Base-by-base conservation (phyloP, 2,329 filamentous ascomycete genomes). In the Zymoseptoria passerinii region DNA sequence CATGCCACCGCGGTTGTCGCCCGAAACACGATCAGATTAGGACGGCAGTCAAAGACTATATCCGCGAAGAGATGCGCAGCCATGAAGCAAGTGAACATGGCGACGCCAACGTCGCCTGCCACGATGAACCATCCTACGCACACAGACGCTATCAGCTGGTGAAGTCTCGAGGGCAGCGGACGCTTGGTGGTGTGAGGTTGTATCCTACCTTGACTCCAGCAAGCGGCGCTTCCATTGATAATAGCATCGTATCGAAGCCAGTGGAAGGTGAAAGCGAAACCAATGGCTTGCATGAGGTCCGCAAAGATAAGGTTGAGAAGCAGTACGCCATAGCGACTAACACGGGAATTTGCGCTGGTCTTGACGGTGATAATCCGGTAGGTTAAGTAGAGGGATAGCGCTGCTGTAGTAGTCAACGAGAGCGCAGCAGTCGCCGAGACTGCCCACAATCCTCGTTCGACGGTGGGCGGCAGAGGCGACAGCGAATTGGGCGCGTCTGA, bases 271-370 rank as follows among this genome's bases (percentile, higher is more conserved):
- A 88, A 73, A 48, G 84, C 66, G 66, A 88, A 89, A 4, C 83
- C 83, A 0, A 83, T 70, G 4, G 83, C 78, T 68, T 88, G 86
- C 65, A 85, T 82, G 56, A 87, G 78, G 63, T 89, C 86, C 58
- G 86, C 84, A 27, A 86, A 73, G 4, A 88, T 74, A 0, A 89
- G 78, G 67, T 88, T 88, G 70, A 86, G 81, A 57, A 89, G 84
- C 1, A 89, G 76, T 0, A 88, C 75, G 19, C 88, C 77, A 67
- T 88, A 86, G 70, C 88, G 86, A 62, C 87, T 87, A 54, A 61
- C 63, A 56, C 57, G 63, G 28, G 40, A 44, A 16, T 44, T 44
- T 44, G 35, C 35, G 35, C 35, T 44, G 13, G 35, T n/a, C 35
- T 44, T 44, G 35, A 44, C 67, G 10, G 63, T 64, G 1, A 70